Conservation (phyloP, 2,329 filamentous ascomycete species). For the Pseudogymnoascus sp. region DNA sequence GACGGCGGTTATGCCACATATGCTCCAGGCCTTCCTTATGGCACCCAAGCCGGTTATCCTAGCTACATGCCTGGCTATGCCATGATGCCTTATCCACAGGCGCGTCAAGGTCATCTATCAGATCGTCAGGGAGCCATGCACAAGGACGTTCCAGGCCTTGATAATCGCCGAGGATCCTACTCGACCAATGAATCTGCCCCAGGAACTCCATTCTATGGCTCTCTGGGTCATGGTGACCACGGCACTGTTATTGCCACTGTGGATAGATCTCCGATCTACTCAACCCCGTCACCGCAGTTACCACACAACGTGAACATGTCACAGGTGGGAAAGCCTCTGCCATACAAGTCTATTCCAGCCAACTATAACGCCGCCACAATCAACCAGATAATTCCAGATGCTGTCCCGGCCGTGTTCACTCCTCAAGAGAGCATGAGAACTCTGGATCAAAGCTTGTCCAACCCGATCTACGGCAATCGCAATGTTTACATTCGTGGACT, state of each 20-base stretch:
- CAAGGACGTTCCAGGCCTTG: slow-evolving; percentile 52
- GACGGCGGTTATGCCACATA: slow-evolving; percentile 29
- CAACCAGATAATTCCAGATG: slow-evolving; percentile 63
- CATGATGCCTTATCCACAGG: slow-evolving; percentile 29
- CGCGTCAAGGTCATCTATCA: slow-evolving; percentile 26
- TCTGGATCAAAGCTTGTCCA: slow-evolving; percentile 89
- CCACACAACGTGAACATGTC: slow-evolving; percentile 34
- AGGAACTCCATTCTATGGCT: slow-evolving; percentile 59
- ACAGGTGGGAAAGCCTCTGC: slow-evolving; percentile 26
- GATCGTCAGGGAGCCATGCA: slow-evolving; percentile 27
- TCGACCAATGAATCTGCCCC: slow-evolving; percentile 62
- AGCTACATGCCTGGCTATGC: slow-evolving; percentile 29
- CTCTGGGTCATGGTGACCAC: slow-evolving; percentile 52
- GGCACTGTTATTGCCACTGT: slow-evolving; percentile 52
- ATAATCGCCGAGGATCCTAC: slow-evolving; percentile 62
- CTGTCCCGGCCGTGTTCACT: slow-evolving; percentile 83
- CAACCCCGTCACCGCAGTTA: slow-evolving; percentile 58
- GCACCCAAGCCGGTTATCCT: slow-evolving; percentile 29
- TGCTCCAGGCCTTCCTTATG: slow-evolving; percentile 25
- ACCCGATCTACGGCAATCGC: slow-evolving; percentile 82
- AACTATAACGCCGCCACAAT: slow-evolving; percentile 23
- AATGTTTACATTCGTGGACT: slow-evolving; percentile 98
- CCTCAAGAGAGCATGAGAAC: slow-evolving; percentile 82
- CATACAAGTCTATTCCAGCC: slow-evolving; percentile 29
- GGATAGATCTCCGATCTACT: slow-evolving; percentile 58